These are phyloP conservation scores for Harringtonia lauricola DNA, from an alignment of 2,329 filamentous ascomycete genomes.

Conservation along the genomic window DNA sequence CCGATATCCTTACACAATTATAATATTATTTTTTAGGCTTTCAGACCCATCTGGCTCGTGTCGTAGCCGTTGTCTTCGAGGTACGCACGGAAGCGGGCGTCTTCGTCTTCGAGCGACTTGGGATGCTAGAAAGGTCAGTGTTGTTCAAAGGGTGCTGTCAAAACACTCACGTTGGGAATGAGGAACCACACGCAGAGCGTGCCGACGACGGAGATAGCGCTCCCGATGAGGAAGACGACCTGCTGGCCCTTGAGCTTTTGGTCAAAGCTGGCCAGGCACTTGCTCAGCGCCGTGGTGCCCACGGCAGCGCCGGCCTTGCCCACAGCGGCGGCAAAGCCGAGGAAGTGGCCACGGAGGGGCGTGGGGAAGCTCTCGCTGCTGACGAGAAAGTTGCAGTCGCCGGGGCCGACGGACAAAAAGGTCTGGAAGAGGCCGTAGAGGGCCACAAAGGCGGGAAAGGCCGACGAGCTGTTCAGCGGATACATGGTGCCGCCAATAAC, in stretches of 20 bases:
- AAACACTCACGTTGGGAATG: slow-evolving; percentile 9
- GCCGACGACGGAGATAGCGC: slow-evolving; percentile 15
- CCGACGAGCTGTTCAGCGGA: slow-evolving; percentile 23
- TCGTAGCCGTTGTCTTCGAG: slow-evolving; percentile 13
- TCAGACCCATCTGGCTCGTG: slow-evolving; percentile 11
- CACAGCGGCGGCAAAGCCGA: slow-evolving; percentile 36
- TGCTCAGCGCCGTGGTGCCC: slow-evolving; percentile 22
- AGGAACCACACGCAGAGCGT: slow-evolving; percentile 16
- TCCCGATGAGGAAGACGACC: slow-evolving; percentile 17
- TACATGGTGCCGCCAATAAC: slow-evolving; percentile 36
- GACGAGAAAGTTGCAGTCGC: slow-evolving; percentile 33
- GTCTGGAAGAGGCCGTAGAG: slow-evolving; percentile 38
- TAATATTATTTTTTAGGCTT: too few relatives aligned
- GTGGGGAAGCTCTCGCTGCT: slow-evolving; percentile 37
- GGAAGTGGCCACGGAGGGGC: slow-evolving; percentile 36
- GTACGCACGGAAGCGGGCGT: slow-evolving; percentile 12
- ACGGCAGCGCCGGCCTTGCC: slow-evolving; percentile 39
- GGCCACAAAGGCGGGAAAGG: slow-evolving; percentile 36
- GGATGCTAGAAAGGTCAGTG: slow-evolving; percentile 8
- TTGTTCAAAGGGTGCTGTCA: background rate
- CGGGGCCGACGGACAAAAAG: slow-evolving; percentile 32
- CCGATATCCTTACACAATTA: too few relatives aligned
- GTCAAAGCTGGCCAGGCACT: slow-evolving; percentile 12
- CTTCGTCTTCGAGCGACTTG: slow-evolving; percentile 13
- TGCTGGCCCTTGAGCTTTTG: slow-evolving; percentile 15